Evolutionary conservation across 805 yeast species (phyloP), one percentile per base, ranked within the genome.

Genomic region (Phaffomyces thermotolerans): DNA sequence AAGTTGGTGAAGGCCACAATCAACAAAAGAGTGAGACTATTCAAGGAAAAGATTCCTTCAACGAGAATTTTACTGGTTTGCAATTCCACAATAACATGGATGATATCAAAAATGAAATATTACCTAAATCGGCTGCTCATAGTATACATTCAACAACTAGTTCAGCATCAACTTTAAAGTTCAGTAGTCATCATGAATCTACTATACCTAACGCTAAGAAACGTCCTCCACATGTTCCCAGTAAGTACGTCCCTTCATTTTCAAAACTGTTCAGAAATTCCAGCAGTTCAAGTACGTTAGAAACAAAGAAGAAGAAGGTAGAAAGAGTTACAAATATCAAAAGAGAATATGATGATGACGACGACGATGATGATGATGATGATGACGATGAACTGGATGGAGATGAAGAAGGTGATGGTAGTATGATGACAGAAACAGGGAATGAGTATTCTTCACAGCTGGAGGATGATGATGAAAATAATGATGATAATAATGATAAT

Each of bases 231-330:
- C 34, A 35, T 15, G 36, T 32, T 3, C 27, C 43, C 3, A 48
- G 49, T 15, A 50, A 51, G 44, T 49, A 50, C 24, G 52, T 53
- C 17, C 55, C 52, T 4, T 37, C 43, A 4, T 48, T 57, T 15
- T 50, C 59, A 14, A 57, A 53, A 36, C 32, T 57, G 13, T 57
- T 57, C 42, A 47, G 54, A 29, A 52, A 50, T 37, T 9, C 51
- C 3, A 50, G 56, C 35, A 46, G 51, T 32, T 47, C 56, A 1
- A 51, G 56, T 8, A 44, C 53, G 1, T 8, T 46, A 3, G 48
- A 43, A 8, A 41, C 30, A 24, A 44, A 36, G 9, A 40, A 15
- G 10, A 13, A 15, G 4, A 24, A 22, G 12, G n/a, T 12, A 2
- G 29, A 27, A 10, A 13, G 14, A 27, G 29, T 13, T 13, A 27